phyloP scores from a whole-genome alignment of 2,329 filamentous ascomycete species.

The Cladophialophora psammophila region DNA sequence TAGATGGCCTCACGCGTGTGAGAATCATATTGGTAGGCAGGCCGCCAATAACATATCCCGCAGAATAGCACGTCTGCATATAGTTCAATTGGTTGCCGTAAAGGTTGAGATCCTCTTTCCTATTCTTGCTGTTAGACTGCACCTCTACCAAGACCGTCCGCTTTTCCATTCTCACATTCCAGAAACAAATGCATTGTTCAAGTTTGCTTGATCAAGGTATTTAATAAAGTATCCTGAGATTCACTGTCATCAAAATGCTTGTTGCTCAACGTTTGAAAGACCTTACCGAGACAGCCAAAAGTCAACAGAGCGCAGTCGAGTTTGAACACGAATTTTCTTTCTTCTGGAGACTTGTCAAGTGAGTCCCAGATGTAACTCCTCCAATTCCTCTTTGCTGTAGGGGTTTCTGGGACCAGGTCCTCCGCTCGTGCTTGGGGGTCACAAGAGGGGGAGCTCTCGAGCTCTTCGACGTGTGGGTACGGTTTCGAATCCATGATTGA shows the following conservation, averaged over 20 bases:
- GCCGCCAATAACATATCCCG: conserved; percentile 59
- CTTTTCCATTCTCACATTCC: conserved; percentile 23
- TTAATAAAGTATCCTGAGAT: conserved; percentile 41
- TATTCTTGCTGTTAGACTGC: background rate
- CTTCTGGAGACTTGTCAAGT: conserved; percentile 59
- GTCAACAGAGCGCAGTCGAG: conserved; percentile 63
- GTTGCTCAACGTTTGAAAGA: background rate
- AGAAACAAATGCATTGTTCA: conserved; percentile 51
- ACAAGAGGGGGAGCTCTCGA: background rate
- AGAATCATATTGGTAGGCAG: conserved; percentile 8
- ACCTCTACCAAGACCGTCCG: background rate
- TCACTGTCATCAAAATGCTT: background rate
- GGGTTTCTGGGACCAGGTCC: background rate
- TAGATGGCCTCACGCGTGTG: conserved; percentile 31
- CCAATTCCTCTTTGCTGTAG: conserved; percentile 49
- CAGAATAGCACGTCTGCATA: conserved; percentile 43
- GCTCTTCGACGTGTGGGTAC: background rate
- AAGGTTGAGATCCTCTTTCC: conserved; percentile 58
- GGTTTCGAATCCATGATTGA: background rate
- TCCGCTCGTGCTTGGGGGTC: background rate
- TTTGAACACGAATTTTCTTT: conserved; percentile 62
- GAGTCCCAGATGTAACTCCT: conserved; percentile 61
- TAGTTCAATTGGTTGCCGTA: conserved; percentile 60
- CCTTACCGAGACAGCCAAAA: conserved; percentile 58
- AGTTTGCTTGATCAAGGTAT: conserved; percentile 63